Percentiles rank a stretch among this genome's conserved stretches.
These are phyloP conservation scores for Scheffersomyces stipitis DNA, from an alignment of 805 yeast species.

Conservation along the genomic window DNA sequence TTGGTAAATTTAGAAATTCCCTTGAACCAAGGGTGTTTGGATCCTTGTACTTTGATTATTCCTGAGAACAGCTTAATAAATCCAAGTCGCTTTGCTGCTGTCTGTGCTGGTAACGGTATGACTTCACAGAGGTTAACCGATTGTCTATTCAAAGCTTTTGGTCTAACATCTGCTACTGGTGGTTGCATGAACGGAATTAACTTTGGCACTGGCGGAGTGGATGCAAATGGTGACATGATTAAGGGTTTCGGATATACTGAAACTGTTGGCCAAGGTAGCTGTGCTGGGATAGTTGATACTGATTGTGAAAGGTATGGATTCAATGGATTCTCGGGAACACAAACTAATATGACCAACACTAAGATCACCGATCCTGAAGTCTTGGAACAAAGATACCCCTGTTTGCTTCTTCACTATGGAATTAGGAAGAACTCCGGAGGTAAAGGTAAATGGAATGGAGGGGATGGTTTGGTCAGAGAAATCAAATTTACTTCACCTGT, in stretches of 20 bases:
- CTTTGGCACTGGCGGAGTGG: slow-evolving; percentile 16
- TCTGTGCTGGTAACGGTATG: slow-evolving; percentile 5
- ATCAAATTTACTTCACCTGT: slow-evolving; percentile 17
- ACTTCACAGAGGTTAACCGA: slow-evolving; percentile 23
- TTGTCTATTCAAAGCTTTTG: slow-evolving; percentile 20
- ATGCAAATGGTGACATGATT: background rate
- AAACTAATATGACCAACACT: slow-evolving; percentile 45
- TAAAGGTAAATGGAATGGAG: slow-evolving; percentile 19
- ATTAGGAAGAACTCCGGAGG: slow-evolving; percentile 18
- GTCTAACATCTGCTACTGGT: slow-evolving; percentile 15
- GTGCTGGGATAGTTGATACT: slow-evolving; percentile 2
- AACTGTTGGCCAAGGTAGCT: slow-evolving; percentile 3
- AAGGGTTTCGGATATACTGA: slow-evolving; percentile 3
- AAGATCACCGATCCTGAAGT: slow-evolving; percentile 23
- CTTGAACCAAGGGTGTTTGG: slow-evolving; percentile 21
- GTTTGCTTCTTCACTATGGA: slow-evolving; percentile 12
- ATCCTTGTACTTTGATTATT: slow-evolving; percentile 16
- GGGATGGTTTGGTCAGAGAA: slow-evolving; percentile 21
- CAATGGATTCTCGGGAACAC: slow-evolving; percentile 34
- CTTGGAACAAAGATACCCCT: slow-evolving; percentile 20
- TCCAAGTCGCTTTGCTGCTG: slow-evolving; percentile 17
- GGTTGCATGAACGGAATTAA: slow-evolving; percentile 22
- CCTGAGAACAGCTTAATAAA: slow-evolving; percentile 17
- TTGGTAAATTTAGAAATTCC: slow-evolving; percentile 18
- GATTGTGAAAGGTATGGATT: slow-evolving; percentile 12